Base-by-base conservation (phyloP, 2,329 filamentous ascomycete genomes). In the Monilinia aucupariae region DNA sequence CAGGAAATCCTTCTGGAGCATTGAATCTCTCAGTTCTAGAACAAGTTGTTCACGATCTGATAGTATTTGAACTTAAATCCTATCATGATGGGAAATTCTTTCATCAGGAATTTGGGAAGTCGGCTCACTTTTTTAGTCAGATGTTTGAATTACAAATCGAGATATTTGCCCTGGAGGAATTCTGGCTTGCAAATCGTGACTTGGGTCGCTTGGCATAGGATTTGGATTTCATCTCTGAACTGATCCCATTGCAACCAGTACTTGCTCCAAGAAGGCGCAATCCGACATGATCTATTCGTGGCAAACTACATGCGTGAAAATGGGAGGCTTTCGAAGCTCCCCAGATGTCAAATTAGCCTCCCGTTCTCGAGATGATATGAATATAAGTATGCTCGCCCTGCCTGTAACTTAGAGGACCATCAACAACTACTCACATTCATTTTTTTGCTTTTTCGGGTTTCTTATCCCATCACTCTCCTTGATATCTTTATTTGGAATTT, bases 381-480 rank as follows among this genome's bases (percentile, higher is more conserved):
- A 50, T 62, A 62, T 62, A 62, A 62, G 59, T 62, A 56, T 49
- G 37, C 25, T 48, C n/a, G 49, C 2, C 34, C 22, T 4, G 9
- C 20, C 32, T 15, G 17, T 17, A 62, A 56, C 30, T 13, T 49
- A 32, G 25, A 56, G 32, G 4, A 56, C 13, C 41, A 62, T 49
- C 59, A 62, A 49, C 41, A 56, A 56, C 59, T 62, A 56, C 59
- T 62, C 59, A 56, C 59, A 62, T 49, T 49, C 59, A 56, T 62
- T 62, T 56, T 56, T 55, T 56, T 58, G 2, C 27, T 15, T 61
- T 41, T 62, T 56, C 43, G 59, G 51, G 41, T 22, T 52, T 62
- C 52, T 61, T 10, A 39, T 62, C 59, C 59, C 59, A 56, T 56
- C 41, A 62, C 59, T 62, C 47, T 62, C 59, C 32, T 62, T 62